Evolutionary conservation across 2,329 filamentous ascomycete species (phyloP), one percentile per base, ranked within the genome.

Genomic region (Paradendryphiella salina): DNA sequence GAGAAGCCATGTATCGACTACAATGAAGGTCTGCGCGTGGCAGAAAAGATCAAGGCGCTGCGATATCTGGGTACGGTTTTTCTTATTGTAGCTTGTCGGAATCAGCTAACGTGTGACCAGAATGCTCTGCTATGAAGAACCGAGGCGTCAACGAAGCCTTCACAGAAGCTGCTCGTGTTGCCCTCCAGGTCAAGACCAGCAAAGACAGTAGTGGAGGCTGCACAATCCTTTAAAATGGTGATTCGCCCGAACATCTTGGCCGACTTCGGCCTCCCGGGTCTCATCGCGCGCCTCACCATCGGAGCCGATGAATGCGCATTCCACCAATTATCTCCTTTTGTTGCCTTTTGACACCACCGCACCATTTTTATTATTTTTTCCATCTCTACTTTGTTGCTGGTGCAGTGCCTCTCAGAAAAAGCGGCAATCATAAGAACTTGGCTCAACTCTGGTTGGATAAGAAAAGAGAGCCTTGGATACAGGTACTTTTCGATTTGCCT

Each of bases 121-220:
- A 99, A 80, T 99, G 94, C 80, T 97, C 94, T 31, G 94, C 94
- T 50, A 97, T 97, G 86, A 88, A 92, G 77, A 99, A 99, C 76
- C 85, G 94, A 42, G 94, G 94, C 54, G 95, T 99, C 69, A 96
- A 97, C 75, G 94, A 99, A 76, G 94, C 94, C 35, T 99, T 99
- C 70, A 97, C 94, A 33, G 94, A 99, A 79, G 94, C 94, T 33
- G 93, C 94, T 18, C 88, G 95, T 67, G 94, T 99, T 29, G 94
- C 94, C 11, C 80, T 99, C 23, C 74, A 76, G 50, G 78, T 80
- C 60, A 80, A 81, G 72, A 77, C 73, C 46, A 72, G 71, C 57
- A 79, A 77, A 61, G 77, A 80, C 64, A 77, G 77, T 61, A 70
- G 73, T 41, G 65, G 65, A 56, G 69, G 72, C 39, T 78, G 74